Evolutionary conservation across 805 yeast species (phyloP).

Genomic region (Candida insectorum): DNA sequence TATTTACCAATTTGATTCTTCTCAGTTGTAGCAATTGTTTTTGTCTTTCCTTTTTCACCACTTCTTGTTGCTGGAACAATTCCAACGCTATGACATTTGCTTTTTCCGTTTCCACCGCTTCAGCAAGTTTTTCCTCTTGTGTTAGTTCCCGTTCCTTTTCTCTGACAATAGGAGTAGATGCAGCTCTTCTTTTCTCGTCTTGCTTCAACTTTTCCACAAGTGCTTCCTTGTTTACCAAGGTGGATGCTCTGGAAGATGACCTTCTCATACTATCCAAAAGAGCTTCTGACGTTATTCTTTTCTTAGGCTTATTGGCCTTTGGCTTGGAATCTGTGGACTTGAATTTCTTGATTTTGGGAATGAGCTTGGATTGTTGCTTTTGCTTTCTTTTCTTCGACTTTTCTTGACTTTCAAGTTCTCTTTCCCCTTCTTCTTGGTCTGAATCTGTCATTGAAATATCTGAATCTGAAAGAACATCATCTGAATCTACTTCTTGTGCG

Average conservation of each 20-base stretch:
- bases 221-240: constrained; percentile 73
- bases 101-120: constrained; percentile 83
- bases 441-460: constrained; percentile 48
- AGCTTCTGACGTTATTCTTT: constrained; percentile 41
- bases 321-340: constrained; percentile 18
- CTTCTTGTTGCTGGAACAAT: constrained; percentile 79
- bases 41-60: constrained; percentile 73
- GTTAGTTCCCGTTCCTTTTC: constrained; percentile 52
- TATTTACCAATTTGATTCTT: constrained; percentile 57
- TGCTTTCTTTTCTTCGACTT: constrained; percentile 28
- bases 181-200: constrained; percentile 59
- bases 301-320: constrained; percentile 29
- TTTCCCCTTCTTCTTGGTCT: constrained; percentile 70
- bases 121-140: constrained; percentile 70
- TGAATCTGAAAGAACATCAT: constrained; percentile 56
- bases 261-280: constrained; percentile 56
- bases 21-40: constrained; percentile 66
- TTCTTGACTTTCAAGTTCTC: constrained; percentile 50
- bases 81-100: constrained; percentile 70
- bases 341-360: constrained; percentile 32
- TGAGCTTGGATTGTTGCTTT: constrained; percentile 16
- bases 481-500: constrained; percentile 27
- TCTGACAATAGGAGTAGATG: constrained; percentile 39
- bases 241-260: constrained; percentile 73
- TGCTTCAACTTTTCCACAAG: constrained; percentile 67